Evolutionary conservation across 768 basidiomycete genomes (phyloP).

Genomic region (Tricholoma sp.): DNA sequence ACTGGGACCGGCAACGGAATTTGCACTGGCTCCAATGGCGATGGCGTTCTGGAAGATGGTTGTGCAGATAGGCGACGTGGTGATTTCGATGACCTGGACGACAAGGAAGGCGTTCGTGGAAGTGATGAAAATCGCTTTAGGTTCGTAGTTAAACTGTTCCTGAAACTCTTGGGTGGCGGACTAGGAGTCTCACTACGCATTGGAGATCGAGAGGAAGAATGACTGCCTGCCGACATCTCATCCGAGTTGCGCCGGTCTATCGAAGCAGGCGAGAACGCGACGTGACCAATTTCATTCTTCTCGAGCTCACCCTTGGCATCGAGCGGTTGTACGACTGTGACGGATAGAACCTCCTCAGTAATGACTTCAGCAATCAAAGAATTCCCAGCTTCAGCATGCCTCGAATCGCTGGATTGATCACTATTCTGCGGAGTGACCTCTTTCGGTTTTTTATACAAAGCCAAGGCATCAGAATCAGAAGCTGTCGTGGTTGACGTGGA

Average conservation of each 20-base stretch:
- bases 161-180: conserved; percentile 46
- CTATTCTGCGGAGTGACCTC: background rate
- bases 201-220: conserved; percentile 14
- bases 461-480: conserved; percentile 7
- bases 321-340: conserved; percentile 30
- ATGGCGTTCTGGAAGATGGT: conserved; percentile 33
- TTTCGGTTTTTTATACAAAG: conserved; percentile 7
- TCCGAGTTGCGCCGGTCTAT: conserved; percentile 14
- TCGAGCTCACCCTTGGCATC: conserved; percentile 3
- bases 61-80: conserved; percentile 28
- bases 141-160: conserved; percentile 40
- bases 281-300: conserved; percentile 7
- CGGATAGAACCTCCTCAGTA: conserved; percentile 27
- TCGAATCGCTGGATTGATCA: conserved; percentile 5
- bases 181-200: conserved; percentile 28
- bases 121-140: conserved; percentile 52
- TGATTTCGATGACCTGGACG: conserved; percentile 31
- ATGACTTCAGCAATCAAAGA: conserved; percentile 1
- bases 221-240: conserved; percentile 8
- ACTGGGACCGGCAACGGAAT: too few relatives aligned
- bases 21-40: conserved; percentile 19
- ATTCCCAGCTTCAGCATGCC: conserved; percentile 1
- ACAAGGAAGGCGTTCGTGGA: conserved; percentile 63
- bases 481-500: conserved; percentile 23
- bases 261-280: conserved; percentile 7